phyloP scores from a whole-genome alignment of 495 filamentous ascomycete genomes.

The Tuber microsphaerosporum region DNA sequence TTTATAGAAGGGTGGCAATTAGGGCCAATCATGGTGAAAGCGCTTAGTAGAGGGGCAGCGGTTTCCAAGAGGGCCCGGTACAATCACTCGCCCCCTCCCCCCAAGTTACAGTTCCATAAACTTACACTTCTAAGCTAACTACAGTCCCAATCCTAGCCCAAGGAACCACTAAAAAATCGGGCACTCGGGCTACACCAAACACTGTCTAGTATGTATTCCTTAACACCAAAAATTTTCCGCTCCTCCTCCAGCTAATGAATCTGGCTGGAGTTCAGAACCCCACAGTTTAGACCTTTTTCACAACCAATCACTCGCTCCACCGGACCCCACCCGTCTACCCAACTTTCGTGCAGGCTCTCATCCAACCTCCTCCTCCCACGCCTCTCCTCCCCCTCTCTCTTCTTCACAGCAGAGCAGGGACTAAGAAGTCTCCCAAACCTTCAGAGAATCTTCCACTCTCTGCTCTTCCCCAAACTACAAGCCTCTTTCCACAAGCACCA shows the following conservation, averaged over 20 bases:
- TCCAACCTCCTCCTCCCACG: neutral
- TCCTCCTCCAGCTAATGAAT: neutral
- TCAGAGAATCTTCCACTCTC: neutral
- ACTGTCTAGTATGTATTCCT: neutral
- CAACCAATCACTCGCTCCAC: neutral
- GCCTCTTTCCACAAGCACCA: neutral
- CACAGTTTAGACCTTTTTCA: neutral
- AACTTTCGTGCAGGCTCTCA: neutral
- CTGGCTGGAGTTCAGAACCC: neutral
- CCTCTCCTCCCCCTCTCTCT: neutral
- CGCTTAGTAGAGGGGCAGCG: too few relatives aligned
- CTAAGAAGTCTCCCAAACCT: neutral
- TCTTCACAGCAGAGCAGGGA: neutral
- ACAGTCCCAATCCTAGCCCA: too few relatives aligned
- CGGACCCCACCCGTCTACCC: neutral
- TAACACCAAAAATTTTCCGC: neutral
- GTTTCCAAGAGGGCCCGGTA: too few relatives aligned
- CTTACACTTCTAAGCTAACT: too few relatives aligned
- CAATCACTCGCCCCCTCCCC: too few relatives aligned
- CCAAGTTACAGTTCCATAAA: too few relatives aligned
- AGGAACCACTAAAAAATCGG: too few relatives aligned
- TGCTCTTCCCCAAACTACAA: neutral
- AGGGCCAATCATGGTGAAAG: too few relatives aligned
- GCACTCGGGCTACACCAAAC: neutral
- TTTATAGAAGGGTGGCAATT: too few relatives aligned